These are phyloP conservation scores for Peltaster fructicola DNA, from an alignment of 2,329 filamentous ascomycete genomes.

Conservation along the genomic window DNA sequence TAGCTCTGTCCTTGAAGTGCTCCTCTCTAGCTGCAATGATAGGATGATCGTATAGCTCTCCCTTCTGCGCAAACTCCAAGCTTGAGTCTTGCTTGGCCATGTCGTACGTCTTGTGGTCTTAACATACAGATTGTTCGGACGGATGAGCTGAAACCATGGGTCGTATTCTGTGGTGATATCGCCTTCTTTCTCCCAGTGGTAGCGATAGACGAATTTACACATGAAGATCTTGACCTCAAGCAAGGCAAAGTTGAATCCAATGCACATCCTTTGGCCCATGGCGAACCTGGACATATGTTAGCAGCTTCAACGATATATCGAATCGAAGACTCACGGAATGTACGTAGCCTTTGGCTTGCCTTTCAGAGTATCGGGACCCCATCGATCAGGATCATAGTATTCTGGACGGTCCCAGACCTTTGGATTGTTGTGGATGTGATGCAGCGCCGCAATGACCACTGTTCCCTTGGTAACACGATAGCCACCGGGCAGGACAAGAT, in stretches of 20 bases:
- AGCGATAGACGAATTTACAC: slow-evolving; percentile 40
- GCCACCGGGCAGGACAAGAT: slow-evolving; percentile 41
- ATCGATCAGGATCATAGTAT: slow-evolving; percentile 41
- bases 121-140: slow-evolving; percentile 38
- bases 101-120: slow-evolving; percentile 30
- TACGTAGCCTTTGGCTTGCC: slow-evolving; percentile 35
- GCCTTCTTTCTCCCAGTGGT: slow-evolving; percentile 38
- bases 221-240: slow-evolving; percentile 43
- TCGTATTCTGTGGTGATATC: slow-evolving; percentile 30
- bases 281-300: slow-evolving; percentile 25
- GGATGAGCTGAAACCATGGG: slow-evolving; percentile 40
- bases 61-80: no score
- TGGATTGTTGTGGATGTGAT: slow-evolving; percentile 33
- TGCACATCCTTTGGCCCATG: slow-evolving; percentile 38
- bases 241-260: slow-evolving; percentile 48
- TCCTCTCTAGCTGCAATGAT: no score
- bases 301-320: not conserved
- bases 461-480: slow-evolving; percentile 36
- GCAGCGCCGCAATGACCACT: slow-evolving; percentile 35
- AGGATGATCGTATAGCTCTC: no score
- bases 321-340: slow-evolving; percentile 23
- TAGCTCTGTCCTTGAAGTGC: no score
- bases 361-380: slow-evolving; percentile 38
- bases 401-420: slow-evolving; percentile 40
- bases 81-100: no score